Conservation (phyloP, 2,329 filamentous ascomycete genomes). For the Hypomyces rosellus region DNA sequence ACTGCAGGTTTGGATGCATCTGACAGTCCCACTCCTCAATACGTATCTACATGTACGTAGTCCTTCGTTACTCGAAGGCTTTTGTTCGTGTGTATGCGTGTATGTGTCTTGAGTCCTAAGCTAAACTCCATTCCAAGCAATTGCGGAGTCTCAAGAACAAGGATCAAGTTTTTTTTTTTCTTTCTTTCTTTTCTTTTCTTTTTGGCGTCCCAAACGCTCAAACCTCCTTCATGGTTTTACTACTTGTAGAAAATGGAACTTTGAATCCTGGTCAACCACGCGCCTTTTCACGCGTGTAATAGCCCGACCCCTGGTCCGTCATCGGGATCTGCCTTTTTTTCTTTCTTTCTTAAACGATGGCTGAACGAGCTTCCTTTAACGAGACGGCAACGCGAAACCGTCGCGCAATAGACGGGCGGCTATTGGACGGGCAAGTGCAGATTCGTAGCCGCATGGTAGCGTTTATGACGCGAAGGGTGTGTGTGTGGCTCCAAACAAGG, state of each 20-base stretch:
- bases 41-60: too few species aligned
- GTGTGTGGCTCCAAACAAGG: background rate
- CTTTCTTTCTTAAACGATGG: background rate
- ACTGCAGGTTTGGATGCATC: too few species aligned
- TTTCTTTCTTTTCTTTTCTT: too few species aligned
- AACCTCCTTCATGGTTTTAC: too few species aligned
- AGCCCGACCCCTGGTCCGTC: background rate
- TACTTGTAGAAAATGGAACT: too few species aligned
- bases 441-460: conserved; percentile 5
- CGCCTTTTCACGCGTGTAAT: background rate
- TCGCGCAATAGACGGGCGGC: conserved; percentile 7
- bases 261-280: background rate
- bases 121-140: too few species aligned
- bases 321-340: background rate
- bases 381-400: conserved; percentile 9
- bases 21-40: too few species aligned
- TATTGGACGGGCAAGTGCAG: conserved; percentile 11
- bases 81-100: background rate
- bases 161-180: too few species aligned
- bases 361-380: too few species aligned
- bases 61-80: background rate
- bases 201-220: too few species aligned
- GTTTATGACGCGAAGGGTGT: conserved; percentile 4
- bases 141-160: too few species aligned
- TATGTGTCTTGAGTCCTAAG: background rate